Evolutionary conservation across 1,284 basidiomycete species (phyloP).

Genomic region (Cryptococcus wingfieldii): DNA sequence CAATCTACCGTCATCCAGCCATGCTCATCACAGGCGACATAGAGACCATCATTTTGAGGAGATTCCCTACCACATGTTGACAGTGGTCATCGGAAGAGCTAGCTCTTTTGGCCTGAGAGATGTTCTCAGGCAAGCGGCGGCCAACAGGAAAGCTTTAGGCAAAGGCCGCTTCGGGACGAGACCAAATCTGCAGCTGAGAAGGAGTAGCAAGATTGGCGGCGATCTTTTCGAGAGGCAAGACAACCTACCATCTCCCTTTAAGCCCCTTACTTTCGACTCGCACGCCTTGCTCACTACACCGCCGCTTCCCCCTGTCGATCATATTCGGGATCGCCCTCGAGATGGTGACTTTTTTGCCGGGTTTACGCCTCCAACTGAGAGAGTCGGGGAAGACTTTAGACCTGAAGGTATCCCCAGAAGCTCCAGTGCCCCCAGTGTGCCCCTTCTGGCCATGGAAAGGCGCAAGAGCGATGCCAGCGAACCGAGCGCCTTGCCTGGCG

Average conservation of each 20-base stretch:
- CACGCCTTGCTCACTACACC: conserved; percentile 6
- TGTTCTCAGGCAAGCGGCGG: neutral
- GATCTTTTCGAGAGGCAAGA: neutral
- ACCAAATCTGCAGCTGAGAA: conserved; percentile 13
- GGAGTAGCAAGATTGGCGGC: conserved; percentile 3
- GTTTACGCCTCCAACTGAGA: neutral
- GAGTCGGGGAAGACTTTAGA: neutral
- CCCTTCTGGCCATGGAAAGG: conserved; percentile 5
- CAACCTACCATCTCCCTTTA: neutral
- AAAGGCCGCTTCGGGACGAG: neutral
- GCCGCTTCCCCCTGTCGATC: conserved; percentile 10
- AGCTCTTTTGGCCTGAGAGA: conserved; percentile 11
- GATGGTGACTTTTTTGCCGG: conserved; percentile 10
- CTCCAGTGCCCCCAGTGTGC: conserved; percentile 11
- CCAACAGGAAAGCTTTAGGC: neutral
- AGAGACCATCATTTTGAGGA: neutral
- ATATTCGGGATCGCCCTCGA: conserved; percentile 2
- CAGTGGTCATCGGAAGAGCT: conserved; percentile 16
- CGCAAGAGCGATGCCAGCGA: conserved; percentile 6
- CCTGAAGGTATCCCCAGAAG: conserved; percentile 3
- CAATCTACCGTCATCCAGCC: neutral
- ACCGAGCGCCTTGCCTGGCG: neutral
- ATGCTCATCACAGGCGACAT: neutral
- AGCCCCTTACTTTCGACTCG: conserved; percentile 11
- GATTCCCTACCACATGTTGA: conserved; percentile 16